These are phyloP conservation scores for Suhomyces pyralidae DNA, from an alignment of 805 yeast species.

Conservation along the genomic window DNA sequence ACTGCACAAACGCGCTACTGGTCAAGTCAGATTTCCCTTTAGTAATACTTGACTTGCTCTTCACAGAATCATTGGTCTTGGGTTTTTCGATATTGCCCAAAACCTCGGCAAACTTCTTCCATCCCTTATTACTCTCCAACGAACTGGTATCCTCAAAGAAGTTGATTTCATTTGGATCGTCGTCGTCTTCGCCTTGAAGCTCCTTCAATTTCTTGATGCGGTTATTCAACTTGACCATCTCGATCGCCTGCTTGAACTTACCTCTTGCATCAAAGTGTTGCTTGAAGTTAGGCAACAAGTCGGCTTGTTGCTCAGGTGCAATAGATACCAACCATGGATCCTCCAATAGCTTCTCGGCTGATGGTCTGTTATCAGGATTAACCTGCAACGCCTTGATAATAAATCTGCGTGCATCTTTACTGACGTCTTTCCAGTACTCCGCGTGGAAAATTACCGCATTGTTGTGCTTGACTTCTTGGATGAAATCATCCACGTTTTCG, in stretches of 20 bases:
- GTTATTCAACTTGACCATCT: constrained; percentile 77
- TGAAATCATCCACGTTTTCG: constrained; percentile 75
- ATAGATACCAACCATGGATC: constrained; percentile 71
- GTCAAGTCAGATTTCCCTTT: constrained; percentile 37
- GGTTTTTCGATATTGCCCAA: constrained; percentile 18
- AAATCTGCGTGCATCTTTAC: constrained; percentile 76
- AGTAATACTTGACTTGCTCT: not conserved
- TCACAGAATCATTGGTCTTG: constrained; percentile 12
- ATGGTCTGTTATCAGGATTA: constrained; percentile 66
- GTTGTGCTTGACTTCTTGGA: constrained; percentile 69
- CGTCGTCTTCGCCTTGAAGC: constrained; percentile 57
- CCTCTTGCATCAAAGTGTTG: constrained; percentile 80
- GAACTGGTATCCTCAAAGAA: constrained; percentile 37
- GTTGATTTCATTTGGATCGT: constrained; percentile 46
- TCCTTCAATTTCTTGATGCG: constrained; percentile 69
- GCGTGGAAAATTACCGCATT: constrained; percentile 83
- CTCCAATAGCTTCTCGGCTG: constrained; percentile 58
- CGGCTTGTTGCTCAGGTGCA: constrained; percentile 48
- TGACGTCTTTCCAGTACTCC: constrained; percentile 80
- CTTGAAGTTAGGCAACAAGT: constrained; percentile 77
- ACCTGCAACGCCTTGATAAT: constrained; percentile 67
- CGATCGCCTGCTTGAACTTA: constrained; percentile 83
- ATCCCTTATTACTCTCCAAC: constrained; percentile 12
- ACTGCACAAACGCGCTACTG: constrained; percentile 61
- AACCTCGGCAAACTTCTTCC: constrained; percentile 28